phyloP scores from a whole-genome alignment of 129 eudicot genomes.

The carrot (Daucus carota) region DNA sequence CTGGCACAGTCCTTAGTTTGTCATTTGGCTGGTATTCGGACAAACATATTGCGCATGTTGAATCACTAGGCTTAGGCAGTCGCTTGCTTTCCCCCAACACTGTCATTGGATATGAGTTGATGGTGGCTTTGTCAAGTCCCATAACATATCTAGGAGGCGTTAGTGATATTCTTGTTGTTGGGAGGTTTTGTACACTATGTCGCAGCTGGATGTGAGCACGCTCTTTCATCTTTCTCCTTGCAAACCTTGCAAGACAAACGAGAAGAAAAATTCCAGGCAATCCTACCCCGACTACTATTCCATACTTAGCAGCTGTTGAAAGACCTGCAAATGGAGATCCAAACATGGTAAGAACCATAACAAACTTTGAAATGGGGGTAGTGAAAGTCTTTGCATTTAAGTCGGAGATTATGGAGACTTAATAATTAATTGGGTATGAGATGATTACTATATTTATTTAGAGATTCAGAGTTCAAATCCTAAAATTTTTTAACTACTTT shows the following conservation, averaged over 20 bases:
- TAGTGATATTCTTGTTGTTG: conserved; percentile 17
- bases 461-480: no score
- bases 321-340: conserved; percentile 18
- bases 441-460: no score
- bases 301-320: conserved; percentile 39
- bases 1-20: conserved; percentile 59
- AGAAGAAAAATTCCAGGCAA: conserved; percentile 33
- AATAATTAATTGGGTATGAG: no score
- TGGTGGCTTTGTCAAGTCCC: conserved; percentile 53
- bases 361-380: neutral
- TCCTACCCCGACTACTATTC: conserved; percentile 36
- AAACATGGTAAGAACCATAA: neutral
- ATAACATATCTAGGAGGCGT: conserved; percentile 3
- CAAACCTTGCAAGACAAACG: conserved; percentile 21
- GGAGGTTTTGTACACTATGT: neutral
- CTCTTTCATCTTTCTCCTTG: conserved; percentile 12
- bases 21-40: conserved; percentile 70
- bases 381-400: no score
- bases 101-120: conserved; percentile 60
- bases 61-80: conserved; percentile 47
- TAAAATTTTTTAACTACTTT: no score
- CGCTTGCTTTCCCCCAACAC: conserved; percentile 61
- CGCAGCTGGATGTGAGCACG: neutral
- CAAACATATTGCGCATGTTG: conserved; percentile 65
- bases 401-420: no score